Evolutionary conservation across 257 asterid genomes (phyloP).

Genomic region (Nicotiana sylvestris): DNA sequence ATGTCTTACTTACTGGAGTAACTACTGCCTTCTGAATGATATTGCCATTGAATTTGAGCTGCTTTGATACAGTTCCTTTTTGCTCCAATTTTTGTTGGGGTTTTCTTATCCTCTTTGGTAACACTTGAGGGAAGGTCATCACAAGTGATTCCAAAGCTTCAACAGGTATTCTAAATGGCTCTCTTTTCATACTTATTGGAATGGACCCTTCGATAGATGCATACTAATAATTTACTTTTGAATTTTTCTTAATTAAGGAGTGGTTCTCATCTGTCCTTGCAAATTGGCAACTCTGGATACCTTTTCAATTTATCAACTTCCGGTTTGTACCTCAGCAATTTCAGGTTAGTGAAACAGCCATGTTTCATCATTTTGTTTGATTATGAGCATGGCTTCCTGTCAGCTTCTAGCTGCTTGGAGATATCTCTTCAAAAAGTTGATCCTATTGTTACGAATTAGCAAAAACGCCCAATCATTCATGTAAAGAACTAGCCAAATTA

Average conservation of each 20-base stretch:
- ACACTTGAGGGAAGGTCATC: conserved; percentile 66
- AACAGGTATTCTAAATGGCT: conserved; percentile 49
- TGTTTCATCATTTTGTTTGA: background rate
- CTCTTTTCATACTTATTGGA: background rate
- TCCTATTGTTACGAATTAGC: background rate
- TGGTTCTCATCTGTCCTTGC: conserved; percentile 91
- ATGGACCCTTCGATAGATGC: background rate
- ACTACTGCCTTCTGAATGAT: background rate
- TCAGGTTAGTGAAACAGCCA: conserved; percentile 49
- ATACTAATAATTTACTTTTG: background rate
- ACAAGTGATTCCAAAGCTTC: conserved; percentile 60
- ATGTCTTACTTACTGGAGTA: background rate
- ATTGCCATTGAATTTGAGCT: background rate
- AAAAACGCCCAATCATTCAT: background rate
- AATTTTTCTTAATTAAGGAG: conserved; percentile 35
- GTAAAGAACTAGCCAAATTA: background rate
- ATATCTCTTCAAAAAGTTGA: background rate
- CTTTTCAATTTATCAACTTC: conserved; percentile 90
- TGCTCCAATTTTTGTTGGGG: conserved; percentile 65
- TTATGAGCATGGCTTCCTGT: conserved; percentile 3
- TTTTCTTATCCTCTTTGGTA: conserved; percentile 51
- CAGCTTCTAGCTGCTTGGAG: background rate
- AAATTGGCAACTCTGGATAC: conserved; percentile 97
- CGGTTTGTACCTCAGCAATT: conserved; percentile 92
- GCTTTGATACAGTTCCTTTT: conserved; percentile 57